Conservation (phyloP, 2,329 filamentous ascomycete species). For the Ceratocystis variospora region DNA sequence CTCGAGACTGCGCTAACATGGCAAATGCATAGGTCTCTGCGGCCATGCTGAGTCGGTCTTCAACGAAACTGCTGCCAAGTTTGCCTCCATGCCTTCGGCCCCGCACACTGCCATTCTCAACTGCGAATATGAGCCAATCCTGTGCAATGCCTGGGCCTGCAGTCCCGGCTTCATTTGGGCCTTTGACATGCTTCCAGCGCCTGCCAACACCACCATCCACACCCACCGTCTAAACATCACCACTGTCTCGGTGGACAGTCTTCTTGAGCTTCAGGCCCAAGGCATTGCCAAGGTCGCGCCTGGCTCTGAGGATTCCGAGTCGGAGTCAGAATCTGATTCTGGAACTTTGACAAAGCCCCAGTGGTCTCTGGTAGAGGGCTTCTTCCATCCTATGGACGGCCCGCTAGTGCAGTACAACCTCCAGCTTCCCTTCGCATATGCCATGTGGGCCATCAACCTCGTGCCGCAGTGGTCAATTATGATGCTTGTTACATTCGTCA, state of each 20-base stretch:
- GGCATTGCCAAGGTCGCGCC: constrained; percentile 29
- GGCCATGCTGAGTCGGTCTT: constrained; percentile 48
- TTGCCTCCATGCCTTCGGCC: constrained; percentile 44
- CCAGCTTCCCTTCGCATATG: constrained; percentile 50
- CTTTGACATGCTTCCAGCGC: constrained; percentile 51
- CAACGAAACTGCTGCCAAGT: constrained; percentile 50
- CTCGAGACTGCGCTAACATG: neutral
- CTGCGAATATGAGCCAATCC: constrained; percentile 59
- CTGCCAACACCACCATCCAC: constrained; percentile 49
- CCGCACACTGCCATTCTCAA: constrained; percentile 57
- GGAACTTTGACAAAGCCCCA: constrained; percentile 16
- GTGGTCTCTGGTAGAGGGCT: constrained; percentile 41
- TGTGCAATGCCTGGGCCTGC: constrained; percentile 62
- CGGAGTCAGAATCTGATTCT: constrained; percentile 17
- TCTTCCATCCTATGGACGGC: constrained; percentile 66
- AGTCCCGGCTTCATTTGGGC: constrained; percentile 52
- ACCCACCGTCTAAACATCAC: constrained; percentile 56
- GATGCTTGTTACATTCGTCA: constrained; percentile 59
- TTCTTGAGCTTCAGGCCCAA: constrained; percentile 45
- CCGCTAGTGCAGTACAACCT: constrained; percentile 47
- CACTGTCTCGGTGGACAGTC: constrained; percentile 48
- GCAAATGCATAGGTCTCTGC: constrained; percentile 43
- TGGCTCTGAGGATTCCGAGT: neutral
- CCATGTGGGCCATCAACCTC: constrained; percentile 51
- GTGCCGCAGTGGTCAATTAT: constrained; percentile 67